Conservation (phyloP, 2,329 filamentous ascomycete species). For the Nemania sp. region DNA sequence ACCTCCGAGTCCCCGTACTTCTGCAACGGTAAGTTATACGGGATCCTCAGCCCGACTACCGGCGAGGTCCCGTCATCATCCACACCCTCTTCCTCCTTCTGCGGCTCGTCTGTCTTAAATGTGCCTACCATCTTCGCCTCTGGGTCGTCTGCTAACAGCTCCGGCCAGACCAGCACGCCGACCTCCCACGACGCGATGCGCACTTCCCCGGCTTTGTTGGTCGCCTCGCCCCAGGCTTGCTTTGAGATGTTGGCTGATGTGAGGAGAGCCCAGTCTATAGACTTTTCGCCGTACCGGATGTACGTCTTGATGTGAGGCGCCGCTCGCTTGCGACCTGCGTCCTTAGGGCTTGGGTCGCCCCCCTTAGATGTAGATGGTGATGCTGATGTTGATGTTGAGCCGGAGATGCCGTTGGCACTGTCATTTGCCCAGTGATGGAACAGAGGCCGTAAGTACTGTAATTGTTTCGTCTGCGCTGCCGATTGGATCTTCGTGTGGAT, state of each 20-base stretch:
- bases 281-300: conserved; percentile 69
- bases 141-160: conserved; percentile 58
- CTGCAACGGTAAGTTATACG: conserved; percentile 83
- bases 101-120: conserved; percentile 72
- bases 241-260: conserved; percentile 94
- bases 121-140: conserved; percentile 72
- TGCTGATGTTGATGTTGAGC: conserved; percentile 50
- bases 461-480: conserved; percentile 76
- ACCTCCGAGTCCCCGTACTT: conserved; percentile 71
- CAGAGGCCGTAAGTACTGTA: conserved; percentile 76
- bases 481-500: conserved; percentile 86
- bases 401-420: conserved; percentile 54
- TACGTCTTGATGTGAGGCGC: conserved; percentile 94
- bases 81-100: conserved; percentile 34
- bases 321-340: conserved; percentile 74
- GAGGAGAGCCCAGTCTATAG: conserved; percentile 85
- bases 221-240: conserved; percentile 84
- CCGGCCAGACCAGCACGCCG: conserved; percentile 86
- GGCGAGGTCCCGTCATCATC: conserved; percentile 41
- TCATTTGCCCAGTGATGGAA: conserved; percentile 83
- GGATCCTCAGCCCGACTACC: conserved; percentile 78
- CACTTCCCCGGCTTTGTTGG: conserved; percentile 68
- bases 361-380: neutral
- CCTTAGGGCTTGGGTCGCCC: conserved; percentile 39
- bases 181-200: conserved; percentile 85